These are phyloP conservation scores for Eucalyptus erythrocorys DNA, from an alignment of 345 rosid genomes.

Conservation along the genomic window DNA sequence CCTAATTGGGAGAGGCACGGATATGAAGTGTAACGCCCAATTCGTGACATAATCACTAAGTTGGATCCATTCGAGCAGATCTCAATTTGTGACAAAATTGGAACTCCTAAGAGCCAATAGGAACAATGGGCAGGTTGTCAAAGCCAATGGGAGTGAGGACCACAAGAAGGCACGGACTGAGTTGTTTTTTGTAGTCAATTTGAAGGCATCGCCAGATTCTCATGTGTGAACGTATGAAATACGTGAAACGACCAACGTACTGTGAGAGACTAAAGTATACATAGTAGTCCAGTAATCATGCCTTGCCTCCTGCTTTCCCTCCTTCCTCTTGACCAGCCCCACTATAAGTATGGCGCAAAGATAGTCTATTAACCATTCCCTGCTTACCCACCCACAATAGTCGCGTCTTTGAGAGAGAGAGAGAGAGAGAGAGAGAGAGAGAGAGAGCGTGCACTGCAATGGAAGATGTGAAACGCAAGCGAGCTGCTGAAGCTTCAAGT, in stretches of 20 bases:
- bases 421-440: no score
- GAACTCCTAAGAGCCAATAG: background rate
- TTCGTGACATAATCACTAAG: no score
- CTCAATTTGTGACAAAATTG: no score
- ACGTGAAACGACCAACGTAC: background rate
- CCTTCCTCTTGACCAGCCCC: background rate
- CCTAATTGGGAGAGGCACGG: no score
- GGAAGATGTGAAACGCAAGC: no score
- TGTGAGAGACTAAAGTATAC: background rate
- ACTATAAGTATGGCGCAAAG: background rate
- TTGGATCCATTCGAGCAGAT: no score
- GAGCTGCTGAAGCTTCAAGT: no score
- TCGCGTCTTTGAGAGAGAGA: background rate
- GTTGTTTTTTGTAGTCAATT: background rate
- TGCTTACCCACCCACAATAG: background rate
- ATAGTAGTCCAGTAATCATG: background rate
- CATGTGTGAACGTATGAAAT: background rate
- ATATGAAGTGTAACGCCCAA: no score
- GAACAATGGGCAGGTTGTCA: background rate
- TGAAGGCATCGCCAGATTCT: background rate
- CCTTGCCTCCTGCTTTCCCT: background rate
- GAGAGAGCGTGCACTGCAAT: no score
- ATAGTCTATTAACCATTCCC: fast-evolving
- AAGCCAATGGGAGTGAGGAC: background rate
- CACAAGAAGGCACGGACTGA: background rate